A percentile compares a stretch with the other conserved stretches of the same genome.
phyloP scores from a whole-genome alignment of 2,329 filamentous ascomycete genomes.

The Aspergillus sp. region DNA sequence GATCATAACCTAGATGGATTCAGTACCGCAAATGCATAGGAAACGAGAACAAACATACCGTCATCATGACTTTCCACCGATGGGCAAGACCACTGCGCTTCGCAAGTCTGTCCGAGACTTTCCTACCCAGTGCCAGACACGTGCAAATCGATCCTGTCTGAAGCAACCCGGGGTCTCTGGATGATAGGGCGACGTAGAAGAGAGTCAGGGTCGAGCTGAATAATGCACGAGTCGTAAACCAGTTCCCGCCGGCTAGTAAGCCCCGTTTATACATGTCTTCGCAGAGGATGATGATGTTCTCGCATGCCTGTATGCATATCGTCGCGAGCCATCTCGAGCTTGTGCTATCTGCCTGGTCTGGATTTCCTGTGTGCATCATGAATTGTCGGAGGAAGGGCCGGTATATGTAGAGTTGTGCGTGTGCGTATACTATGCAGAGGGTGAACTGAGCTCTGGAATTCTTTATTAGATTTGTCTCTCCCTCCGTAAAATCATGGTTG shows the following conservation, averaged over 20 bases:
- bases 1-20: background rate
- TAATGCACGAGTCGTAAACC: slow-evolving; percentile 8
- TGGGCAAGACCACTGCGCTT: background rate
- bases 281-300: slow-evolving; percentile 14
- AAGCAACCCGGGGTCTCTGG: background rate
- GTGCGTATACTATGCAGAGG: slow-evolving; percentile 9
- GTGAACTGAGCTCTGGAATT: slow-evolving; percentile 9
- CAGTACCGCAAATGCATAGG: no score
- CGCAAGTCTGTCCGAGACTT: background rate
- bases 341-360: background rate
- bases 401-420: slow-evolving; percentile 14
- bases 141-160: background rate
- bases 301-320: slow-evolving; percentile 10
- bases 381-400: slow-evolving; percentile 9
- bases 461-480: background rate
- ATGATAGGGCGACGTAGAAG: slow-evolving; percentile 2
- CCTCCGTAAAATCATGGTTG: no score
- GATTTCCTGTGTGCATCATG: background rate
- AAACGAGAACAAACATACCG: background rate
- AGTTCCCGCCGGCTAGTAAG: slow-evolving; percentile 10
- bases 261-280: slow-evolving; percentile 14
- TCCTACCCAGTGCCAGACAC: background rate
- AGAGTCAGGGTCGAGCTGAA: slow-evolving; percentile 5
- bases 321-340: slow-evolving; percentile 3
- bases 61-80: background rate